phyloP scores from a whole-genome alignment of 2,329 filamentous ascomycete genomes.

The Diaporthe australafricana region DNA sequence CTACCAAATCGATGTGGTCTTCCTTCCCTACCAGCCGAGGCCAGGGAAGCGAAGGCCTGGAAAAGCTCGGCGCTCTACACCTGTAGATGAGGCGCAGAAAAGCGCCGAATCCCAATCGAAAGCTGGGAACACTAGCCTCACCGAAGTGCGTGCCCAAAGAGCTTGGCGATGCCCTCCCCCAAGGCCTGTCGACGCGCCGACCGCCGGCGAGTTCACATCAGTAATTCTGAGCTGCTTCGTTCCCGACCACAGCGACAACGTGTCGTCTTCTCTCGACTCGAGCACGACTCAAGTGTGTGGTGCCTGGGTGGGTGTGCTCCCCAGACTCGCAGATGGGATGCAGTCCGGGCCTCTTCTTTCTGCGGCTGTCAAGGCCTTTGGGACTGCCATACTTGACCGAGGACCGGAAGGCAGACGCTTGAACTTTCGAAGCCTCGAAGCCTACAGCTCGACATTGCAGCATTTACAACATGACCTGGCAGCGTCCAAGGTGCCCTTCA shows the following conservation, averaged over 20 bases:
- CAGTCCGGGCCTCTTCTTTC: background rate
- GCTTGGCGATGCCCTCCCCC: background rate
- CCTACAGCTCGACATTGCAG: background rate
- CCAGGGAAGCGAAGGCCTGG: background rate
- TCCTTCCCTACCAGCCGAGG: background rate
- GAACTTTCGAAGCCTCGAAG: constrained; percentile 3
- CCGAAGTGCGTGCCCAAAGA: background rate
- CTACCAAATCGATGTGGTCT: background rate
- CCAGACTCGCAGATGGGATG: background rate
- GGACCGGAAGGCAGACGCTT: background rate
- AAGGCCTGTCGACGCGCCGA: background rate
- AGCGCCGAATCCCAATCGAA: background rate
- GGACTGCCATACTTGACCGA: background rate
- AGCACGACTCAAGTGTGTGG: constrained; percentile 1
- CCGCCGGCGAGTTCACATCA: background rate
- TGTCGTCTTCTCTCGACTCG: background rate
- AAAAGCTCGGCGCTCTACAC: background rate
- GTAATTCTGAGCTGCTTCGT: constrained; percentile 3
- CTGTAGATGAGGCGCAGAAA: background rate
- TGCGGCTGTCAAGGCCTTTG: background rate
- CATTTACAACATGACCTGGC: background rate
- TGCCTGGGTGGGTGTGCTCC: constrained; percentile 4
- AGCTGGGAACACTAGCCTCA: background rate
- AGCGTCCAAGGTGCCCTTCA: background rate
- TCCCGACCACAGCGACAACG: background rate